Conservation (phyloP, 495 filamentous ascomycete genomes). For the Podospora pseudocomata region DNA sequence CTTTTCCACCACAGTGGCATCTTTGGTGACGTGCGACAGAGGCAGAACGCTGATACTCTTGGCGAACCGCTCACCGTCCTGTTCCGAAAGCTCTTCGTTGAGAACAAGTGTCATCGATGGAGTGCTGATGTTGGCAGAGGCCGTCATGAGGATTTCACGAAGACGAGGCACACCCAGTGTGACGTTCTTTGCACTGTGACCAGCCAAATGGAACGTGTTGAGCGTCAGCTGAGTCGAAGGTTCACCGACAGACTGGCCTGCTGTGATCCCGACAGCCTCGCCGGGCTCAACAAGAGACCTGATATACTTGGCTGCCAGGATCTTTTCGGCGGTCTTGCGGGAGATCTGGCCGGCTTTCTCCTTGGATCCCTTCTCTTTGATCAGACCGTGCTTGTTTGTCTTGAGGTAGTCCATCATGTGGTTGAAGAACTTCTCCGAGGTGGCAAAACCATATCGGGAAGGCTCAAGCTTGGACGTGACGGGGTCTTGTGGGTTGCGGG, state of each 20-base stretch:
- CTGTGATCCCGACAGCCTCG: conserved; percentile 96
- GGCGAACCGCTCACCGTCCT: conserved; percentile 73
- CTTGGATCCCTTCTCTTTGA: conserved; percentile 57
- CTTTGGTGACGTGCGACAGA: conserved; percentile 80
- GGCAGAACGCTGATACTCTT: conserved; percentile 90
- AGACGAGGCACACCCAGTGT: conserved; percentile 97
- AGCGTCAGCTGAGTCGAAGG: conserved; percentile 99
- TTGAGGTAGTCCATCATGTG: conserved; percentile 65
- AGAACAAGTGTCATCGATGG: conserved; percentile 86
- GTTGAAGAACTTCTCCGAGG: conserved; percentile 79
- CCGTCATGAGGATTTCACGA: conserved; percentile 98
- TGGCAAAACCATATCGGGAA: conserved; percentile 72
- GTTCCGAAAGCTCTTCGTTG: conserved; percentile 64
- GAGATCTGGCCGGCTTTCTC: conserved; percentile 35
- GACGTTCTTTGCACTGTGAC: conserved; percentile 97
- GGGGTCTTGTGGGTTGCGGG: conserved; percentile 68
- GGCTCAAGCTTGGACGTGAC: conserved; percentile 71
- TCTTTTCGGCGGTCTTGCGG: conserved; percentile 74
- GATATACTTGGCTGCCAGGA: conserved; percentile 88
- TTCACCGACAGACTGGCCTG: conserved; percentile 93
- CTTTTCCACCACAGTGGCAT: conserved; percentile 71
- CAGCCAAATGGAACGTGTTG: conserved; percentile 99
- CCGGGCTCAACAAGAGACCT: conserved; percentile 92
- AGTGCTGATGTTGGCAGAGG: conserved; percentile 79
- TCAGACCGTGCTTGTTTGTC: conserved; percentile 66